Evolutionary conservation across 495 filamentous ascomycete species (phyloP).

Genomic region (Penicillium mononematosum): DNA sequence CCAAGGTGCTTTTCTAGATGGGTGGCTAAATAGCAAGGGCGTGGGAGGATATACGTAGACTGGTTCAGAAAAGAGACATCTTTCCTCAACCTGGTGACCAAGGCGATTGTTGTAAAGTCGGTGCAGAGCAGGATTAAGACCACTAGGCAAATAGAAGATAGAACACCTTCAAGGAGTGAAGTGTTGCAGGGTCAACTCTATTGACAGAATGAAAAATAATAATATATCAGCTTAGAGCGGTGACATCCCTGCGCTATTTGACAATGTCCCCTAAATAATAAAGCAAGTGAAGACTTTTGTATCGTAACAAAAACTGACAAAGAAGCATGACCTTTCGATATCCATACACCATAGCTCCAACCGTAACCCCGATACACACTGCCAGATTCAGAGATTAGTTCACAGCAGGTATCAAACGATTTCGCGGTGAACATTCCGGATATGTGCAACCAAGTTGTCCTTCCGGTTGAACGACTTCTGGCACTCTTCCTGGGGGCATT

Average conservation of each 20-base stretch:
- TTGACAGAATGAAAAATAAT: neutral
- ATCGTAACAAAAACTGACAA: neutral
- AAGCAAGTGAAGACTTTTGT: neutral
- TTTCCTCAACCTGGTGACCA: too few species aligned
- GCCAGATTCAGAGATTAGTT: neutral
- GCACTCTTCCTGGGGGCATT: slow-evolving; percentile 13
- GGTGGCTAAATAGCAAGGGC: neutral
- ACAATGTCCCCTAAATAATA: neutral
- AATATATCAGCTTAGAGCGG: neutral
- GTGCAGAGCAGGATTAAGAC: too few species aligned
- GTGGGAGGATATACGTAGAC: too few species aligned
- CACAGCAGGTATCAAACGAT: neutral
- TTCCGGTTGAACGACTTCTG: slow-evolving; percentile 18
- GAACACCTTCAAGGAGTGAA: neutral
- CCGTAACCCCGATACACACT: neutral
- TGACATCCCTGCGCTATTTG: neutral
- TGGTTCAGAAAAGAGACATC: too few species aligned
- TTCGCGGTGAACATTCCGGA: slow-evolving; percentile 10
- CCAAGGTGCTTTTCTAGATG: neutral
- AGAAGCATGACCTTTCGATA: neutral
- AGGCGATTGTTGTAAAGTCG: too few species aligned
- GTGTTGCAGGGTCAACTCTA: neutral
- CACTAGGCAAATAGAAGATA: too few species aligned
- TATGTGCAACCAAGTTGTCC: slow-evolving; percentile 18
- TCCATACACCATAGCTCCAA: neutral